Evolutionary conservation across 768 basidiomycete species (phyloP), one percentile per base, ranked within the genome.

Genomic region (Kwoniella sp.): DNA sequence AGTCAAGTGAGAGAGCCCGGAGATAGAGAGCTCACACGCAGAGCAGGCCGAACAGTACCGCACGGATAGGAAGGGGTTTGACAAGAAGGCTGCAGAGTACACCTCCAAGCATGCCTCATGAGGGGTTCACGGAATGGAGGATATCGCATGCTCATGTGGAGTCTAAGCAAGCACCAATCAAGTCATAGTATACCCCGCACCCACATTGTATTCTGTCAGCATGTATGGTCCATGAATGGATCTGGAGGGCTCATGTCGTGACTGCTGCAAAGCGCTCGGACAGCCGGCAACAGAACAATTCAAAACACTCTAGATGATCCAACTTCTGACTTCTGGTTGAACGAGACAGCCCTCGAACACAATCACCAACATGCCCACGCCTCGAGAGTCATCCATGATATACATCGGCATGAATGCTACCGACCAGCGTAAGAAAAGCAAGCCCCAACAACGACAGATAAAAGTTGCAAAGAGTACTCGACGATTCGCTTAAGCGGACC

Each of bases 31-130:
- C 5, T 26, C 6, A 8, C 28, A 47, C 28, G 41, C 20, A 20
- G 20, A 19, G 2, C 48, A 73, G 67, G 66, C 69, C 17, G 67
- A 70, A 20, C 62, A 59, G 45, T 71, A 72, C 50, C 62, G 61
- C 1, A 55, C 43, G n/a, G 68, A 70, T 38, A 56, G 62, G n/a
- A 57, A 53, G 26, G 50, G 50, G 3, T 74, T 67, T 41, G 60
- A 70, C 44, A 59, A 62, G 45, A 63, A 59, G 40, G 70, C 67
- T 9, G 48, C 60, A 36, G 68, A 70, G 39, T 69, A 59, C 26
- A 69, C 63, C 19, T 39, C 50, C 26, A 66, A 70, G 57, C 46
- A 45, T 32, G 50, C 50, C 28, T n/a, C n/a, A n/a, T n/a, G n/a
- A n/a, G n/a, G n/a, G n/a, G n/a, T n/a, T n/a, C n/a, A n/a, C n/a